Evolutionary conservation across 495 filamentous ascomycete genomes (phyloP).

Genomic region (Xylaria grammica): DNA sequence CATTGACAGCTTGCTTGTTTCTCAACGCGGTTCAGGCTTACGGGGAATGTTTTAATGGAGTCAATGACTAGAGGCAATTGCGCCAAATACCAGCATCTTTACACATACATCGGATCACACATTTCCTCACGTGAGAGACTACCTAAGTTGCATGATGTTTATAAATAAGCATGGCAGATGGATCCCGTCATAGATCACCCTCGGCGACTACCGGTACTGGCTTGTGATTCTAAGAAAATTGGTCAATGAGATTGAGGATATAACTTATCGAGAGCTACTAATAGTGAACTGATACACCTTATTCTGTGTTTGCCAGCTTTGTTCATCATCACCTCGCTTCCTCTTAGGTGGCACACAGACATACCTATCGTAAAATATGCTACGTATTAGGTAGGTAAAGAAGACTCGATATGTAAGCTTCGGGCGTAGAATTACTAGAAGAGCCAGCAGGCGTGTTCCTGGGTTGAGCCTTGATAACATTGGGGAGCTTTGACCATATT

Average conservation of each 20-base stretch:
- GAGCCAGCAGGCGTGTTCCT: too few species aligned
- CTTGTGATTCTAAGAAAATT: not conserved
- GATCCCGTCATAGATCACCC: not conserved
- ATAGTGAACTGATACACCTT: not conserved
- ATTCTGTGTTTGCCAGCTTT: too few species aligned
- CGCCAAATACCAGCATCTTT: conserved; percentile 32
- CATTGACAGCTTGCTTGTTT: conserved; percentile 36
- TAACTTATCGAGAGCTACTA: not conserved
- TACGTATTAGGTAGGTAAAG: too few species aligned
- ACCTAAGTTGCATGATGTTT: not conserved
- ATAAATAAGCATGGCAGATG: not conserved
- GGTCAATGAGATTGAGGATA: not conserved
- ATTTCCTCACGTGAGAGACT: not conserved
- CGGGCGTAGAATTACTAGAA: too few species aligned
- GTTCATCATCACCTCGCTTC: too few species aligned
- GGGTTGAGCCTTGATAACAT: too few species aligned
- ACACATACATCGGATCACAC: not conserved
- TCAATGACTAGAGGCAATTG: conserved; percentile 41
- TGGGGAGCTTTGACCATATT: too few species aligned
- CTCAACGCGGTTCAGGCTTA: conserved; percentile 37
- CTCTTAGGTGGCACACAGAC: too few species aligned
- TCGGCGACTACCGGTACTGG: not conserved
- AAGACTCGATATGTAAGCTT: not conserved
- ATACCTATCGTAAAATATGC: too few species aligned
- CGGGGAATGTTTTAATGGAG: conserved; percentile 40